Base-by-base conservation (phyloP, 75 land plant genomes). In the Adiantum capillusveneris region DNA sequence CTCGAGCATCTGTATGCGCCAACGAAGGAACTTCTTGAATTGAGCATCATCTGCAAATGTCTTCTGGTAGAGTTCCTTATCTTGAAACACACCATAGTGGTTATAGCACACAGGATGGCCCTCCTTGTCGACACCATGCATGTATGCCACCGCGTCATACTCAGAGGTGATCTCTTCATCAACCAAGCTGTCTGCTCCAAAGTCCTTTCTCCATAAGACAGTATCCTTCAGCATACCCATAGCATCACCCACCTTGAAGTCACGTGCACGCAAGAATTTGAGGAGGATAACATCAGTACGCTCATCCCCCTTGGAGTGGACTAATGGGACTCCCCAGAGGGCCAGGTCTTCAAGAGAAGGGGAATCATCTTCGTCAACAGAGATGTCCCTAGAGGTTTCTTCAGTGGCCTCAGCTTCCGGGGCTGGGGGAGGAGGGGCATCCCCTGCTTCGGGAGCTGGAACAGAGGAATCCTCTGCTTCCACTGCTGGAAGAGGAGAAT, bases 31-130 rank as follows among this genome's bases (percentile, higher is more conserved):
- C 62, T 58, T 72, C 68, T 79, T 62, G 28, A 84, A 65, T 74
- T 91, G 84, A 41, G 83, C 79, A 0, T 71, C 88, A 55, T 91
- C 97, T 0, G 88, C 93, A 45, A 91, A 87, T 0, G 84, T 60
- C 60, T 79, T 72, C 37, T 87, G 84, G 60, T 87, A 91, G 69
- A 87, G 75, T 14, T 78, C 93, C 74, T 74, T 84, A 20, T 91
- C 86, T 41, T 75, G 74, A 72, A 91, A 91, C 20, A 75, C 73
- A 13, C 94, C 97, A 57, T 79, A 87, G n/a, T 75, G 84, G 53
- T 91, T 91, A 78, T 87, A 91, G 62, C 92, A 87, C 21, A 91
- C 97, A 11, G 97, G 97, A 53, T 84, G 93, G 0, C 86, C 94
- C 25, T 71, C 79, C 44, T 79, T 74, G 66, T 84, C 88, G 54